Percentiles rank a stretch among this genome's conserved stretches.
These are phyloP conservation scores for Chlamydomonas sp. DNA, from an alignment of 139 green algal genomes.

Conservation along the genomic window DNA sequence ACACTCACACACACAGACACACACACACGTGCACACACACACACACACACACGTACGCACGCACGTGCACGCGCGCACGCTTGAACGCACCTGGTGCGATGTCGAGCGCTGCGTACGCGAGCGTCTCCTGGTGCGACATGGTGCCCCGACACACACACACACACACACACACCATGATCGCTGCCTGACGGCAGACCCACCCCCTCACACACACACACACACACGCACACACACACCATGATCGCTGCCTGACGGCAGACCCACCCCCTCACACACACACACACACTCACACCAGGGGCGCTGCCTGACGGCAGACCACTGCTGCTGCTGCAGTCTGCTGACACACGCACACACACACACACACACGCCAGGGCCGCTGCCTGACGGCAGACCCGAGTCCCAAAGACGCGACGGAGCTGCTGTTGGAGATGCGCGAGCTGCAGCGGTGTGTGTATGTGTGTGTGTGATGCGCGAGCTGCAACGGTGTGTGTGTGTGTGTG, in stretches of 20 bases:
- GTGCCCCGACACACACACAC: slow-evolving; percentile 75
- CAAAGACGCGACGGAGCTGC: too few relatives aligned
- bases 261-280: background rate
- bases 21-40: background rate
- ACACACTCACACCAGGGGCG: background rate
- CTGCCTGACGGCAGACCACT: too few relatives aligned
- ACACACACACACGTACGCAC: background rate
- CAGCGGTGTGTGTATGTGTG: background rate
- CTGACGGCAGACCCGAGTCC: background rate
- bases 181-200: background rate
- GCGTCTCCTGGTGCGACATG: slow-evolving; percentile 37
- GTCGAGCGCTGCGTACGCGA: slow-evolving; percentile 49
- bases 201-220: too few relatives aligned
- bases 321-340: background rate
- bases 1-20: background rate
- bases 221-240: too few relatives aligned
- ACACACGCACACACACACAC: background rate
- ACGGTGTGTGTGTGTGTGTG: background rate
- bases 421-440: background rate
- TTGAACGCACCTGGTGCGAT: too few relatives aligned
- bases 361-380: background rate
- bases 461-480: too few relatives aligned
- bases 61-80: background rate
- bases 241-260: too few relatives aligned
- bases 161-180: background rate